Percentiles rank a stretch among this genome's conserved stretches.
These are phyloP conservation scores for Coemansia sp. DNA, from an alignment of 192 early-diverging fungal species.

Conservation along the genomic window DNA sequence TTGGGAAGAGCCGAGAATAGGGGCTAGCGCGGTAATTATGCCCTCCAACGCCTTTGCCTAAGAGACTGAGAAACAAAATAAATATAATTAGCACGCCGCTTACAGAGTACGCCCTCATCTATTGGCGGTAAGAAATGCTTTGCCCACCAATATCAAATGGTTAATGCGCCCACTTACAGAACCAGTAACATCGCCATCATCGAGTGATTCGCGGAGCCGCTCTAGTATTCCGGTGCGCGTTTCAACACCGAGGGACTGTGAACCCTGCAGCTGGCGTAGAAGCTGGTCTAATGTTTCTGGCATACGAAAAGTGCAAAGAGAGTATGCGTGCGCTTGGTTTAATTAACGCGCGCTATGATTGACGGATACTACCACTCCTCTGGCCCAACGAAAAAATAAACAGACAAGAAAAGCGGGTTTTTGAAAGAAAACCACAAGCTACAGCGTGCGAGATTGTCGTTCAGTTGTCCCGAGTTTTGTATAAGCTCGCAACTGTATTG, in stretches of 20 bases:
- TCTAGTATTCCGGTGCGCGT: constrained; percentile 31
- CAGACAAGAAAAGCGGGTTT: background rate
- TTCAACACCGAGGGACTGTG: constrained; percentile 37
- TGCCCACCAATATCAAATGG: background rate
- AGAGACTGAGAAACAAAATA: background rate
- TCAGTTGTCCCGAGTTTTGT: too few relatives aligned
- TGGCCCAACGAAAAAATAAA: background rate
- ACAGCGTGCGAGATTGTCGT: background rate
- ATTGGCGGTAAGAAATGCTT: too few relatives aligned
- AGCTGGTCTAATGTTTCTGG: constrained; percentile 47
- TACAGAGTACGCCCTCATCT: background rate
- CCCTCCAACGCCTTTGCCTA: constrained; percentile 51
- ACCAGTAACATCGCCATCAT: constrained; percentile 6
- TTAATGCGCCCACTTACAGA: constrained; percentile 28
- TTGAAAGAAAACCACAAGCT: background rate
- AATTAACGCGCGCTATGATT: background rate
- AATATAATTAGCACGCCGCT: background rate
- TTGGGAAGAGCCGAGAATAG: constrained; percentile 48
- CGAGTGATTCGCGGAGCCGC: constrained; percentile 23
- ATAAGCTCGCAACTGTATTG: too few relatives aligned
- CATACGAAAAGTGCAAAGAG: constrained; percentile 14
- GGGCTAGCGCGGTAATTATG: constrained; percentile 36
- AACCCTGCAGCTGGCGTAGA: constrained; percentile 26
- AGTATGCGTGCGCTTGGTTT: background rate
- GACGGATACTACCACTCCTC: background rate